These are phyloP conservation scores for Conticribra weissflogii DNA, from an alignment of 108 stramenopile genomes.

Conservation along the genomic window DNA sequence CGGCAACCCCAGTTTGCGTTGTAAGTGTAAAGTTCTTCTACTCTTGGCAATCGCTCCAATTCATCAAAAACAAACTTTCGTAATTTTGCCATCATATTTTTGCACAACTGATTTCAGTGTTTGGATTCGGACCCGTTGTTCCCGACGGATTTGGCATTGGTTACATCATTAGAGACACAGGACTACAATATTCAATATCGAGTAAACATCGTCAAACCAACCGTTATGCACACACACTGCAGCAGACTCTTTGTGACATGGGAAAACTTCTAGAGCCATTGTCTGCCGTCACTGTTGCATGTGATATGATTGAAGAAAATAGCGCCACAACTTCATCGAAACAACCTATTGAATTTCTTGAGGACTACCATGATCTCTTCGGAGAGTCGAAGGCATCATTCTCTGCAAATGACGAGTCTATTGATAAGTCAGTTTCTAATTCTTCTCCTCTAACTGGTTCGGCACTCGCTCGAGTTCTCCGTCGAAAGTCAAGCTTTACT, in stretches of 20 bases:
- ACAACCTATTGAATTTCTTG: slow-evolving; percentile 25
- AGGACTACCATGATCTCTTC: slow-evolving; percentile 22
- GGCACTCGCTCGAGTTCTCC: slow-evolving; percentile 23
- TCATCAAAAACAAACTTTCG: no score
- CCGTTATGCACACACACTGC: slow-evolving; percentile 67
- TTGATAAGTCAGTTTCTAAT: background rate
- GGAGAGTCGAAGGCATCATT: slow-evolving; percentile 6
- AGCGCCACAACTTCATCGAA: background rate
- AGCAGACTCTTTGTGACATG: slow-evolving; percentile 54
- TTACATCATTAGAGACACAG: slow-evolving; percentile 85
- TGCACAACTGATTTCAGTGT: slow-evolving; percentile 28
- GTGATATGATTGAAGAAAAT: slow-evolving; percentile 1
- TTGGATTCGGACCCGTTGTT: slow-evolving; percentile 89
- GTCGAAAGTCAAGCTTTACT: slow-evolving; percentile 26
- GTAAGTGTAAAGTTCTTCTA: slow-evolving; percentile 4
- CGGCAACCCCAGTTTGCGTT: slow-evolving; percentile 82
- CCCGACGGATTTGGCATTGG: slow-evolving; percentile 69
- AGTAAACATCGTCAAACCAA: slow-evolving; percentile 86
- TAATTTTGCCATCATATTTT: background rate
- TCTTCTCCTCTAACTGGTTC: background rate
- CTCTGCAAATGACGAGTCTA: background rate
- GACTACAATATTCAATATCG: slow-evolving; percentile 72
- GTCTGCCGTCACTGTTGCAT: slow-evolving; percentile 28
- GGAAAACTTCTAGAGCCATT: slow-evolving; percentile 42
- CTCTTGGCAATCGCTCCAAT: background rate